Evolutionary conservation across 345 rosid genomes (phyloP).

Genomic region (Gossypium arboreum): DNA sequence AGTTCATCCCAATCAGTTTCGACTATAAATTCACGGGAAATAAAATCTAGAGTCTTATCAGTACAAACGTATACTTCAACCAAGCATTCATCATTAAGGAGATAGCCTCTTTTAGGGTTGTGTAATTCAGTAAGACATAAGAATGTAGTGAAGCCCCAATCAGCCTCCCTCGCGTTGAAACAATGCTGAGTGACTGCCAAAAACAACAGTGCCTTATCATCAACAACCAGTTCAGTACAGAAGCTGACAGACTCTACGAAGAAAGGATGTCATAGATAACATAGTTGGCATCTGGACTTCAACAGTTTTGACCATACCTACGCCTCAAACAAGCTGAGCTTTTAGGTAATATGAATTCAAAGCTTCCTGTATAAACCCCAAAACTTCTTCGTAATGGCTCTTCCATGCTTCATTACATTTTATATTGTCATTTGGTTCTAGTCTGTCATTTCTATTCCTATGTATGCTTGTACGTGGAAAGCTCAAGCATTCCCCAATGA

Average conservation of each 20-base stretch:
- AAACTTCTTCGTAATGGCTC: no score
- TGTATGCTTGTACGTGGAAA: no score
- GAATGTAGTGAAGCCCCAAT: conserved; percentile 63
- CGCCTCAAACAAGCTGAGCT: background rate
- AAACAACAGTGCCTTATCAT: background rate
- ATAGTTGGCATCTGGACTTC: background rate
- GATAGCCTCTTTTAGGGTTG: conserved; percentile 47
- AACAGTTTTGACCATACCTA: background rate
- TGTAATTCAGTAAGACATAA: conserved; percentile 52
- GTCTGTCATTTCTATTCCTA: no score
- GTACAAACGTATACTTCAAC: background rate
- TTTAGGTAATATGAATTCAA: background rate
- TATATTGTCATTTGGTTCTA: no score
- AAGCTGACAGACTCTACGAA: background rate
- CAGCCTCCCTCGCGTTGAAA: conserved; percentile 48
- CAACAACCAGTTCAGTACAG: background rate
- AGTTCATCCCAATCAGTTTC: background rate
- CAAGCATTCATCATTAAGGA: conserved; percentile 34
- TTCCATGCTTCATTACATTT: no score
- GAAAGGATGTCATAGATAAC: background rate
- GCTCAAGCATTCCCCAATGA: no score
- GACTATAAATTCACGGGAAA: background rate
- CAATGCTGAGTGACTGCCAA: conserved; percentile 53
- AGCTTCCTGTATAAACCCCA: no score
- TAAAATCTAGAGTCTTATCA: background rate